A percentile compares a stretch with the other conserved stretches of the same genome.
Evolutionary conservation across 2,329 filamentous ascomycete species (phyloP).

Genomic region (Pseudogymnoascus sp.): DNA sequence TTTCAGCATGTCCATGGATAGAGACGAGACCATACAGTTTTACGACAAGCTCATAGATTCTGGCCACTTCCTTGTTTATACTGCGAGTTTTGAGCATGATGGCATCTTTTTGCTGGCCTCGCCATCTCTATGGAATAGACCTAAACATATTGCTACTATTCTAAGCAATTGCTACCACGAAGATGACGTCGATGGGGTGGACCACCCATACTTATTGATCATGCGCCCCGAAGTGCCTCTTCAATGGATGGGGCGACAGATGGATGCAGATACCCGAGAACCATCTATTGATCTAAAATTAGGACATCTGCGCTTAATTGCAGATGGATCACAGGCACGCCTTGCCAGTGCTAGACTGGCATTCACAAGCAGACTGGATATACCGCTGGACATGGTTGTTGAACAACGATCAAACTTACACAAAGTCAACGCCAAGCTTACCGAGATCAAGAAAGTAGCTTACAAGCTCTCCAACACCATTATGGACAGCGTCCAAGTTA

Average conservation of each 20-base stretch:
- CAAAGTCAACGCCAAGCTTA: slow-evolving; percentile 83
- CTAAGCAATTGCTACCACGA: slow-evolving; percentile 71
- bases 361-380: slow-evolving; percentile 71
- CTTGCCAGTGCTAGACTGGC: slow-evolving; percentile 70
- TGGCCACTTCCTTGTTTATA: slow-evolving; percentile 82
- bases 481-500: slow-evolving; percentile 96
- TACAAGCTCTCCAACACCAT: slow-evolving; percentile 97
- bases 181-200: slow-evolving; percentile 66
- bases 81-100: slow-evolving; percentile 60
- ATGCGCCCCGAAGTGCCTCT: slow-evolving; percentile 73
- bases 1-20: slow-evolving; percentile 72
- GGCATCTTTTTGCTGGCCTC: slow-evolving; percentile 81
- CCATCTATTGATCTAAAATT: slow-evolving; percentile 78
- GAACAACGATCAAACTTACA: slow-evolving; percentile 90
- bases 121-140: slow-evolving; percentile 64
- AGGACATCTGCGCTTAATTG: slow-evolving; percentile 79
- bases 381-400: slow-evolving; percentile 80
- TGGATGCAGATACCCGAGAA: slow-evolving; percentile 65
- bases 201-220: slow-evolving; percentile 78
- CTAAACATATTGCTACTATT: slow-evolving; percentile 77
- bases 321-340: slow-evolving; percentile 74
- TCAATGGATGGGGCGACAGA: slow-evolving; percentile 72
- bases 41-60: slow-evolving; percentile 74
- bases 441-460: slow-evolving; percentile 89
- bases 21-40: slow-evolving; percentile 61